phyloP scores from a whole-genome alignment of 1,284 basidiomycete species.

The Austroboletus novae-zelandiae region DNA sequence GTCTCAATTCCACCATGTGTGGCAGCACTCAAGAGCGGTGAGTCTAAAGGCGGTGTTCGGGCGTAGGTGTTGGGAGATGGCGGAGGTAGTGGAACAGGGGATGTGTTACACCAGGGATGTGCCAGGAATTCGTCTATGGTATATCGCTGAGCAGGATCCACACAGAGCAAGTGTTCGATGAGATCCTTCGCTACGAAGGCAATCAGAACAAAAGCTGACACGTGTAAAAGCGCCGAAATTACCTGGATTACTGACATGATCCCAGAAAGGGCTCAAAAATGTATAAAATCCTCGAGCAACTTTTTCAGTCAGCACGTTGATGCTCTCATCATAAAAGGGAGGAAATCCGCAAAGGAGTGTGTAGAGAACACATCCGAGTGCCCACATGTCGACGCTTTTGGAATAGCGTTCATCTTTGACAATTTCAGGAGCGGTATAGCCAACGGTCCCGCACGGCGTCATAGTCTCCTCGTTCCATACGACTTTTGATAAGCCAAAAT shows the following conservation, averaged over 20 bases:
- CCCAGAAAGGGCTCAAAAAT: slow-evolving; percentile 99
- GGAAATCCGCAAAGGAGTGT: slow-evolving; percentile 98
- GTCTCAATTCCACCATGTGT: slow-evolving; percentile 70
- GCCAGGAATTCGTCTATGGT: slow-evolving; percentile 98
- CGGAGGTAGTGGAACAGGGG: slow-evolving; percentile 57
- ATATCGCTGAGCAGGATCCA: slow-evolving; percentile 93
- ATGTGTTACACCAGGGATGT: slow-evolving; percentile 92
- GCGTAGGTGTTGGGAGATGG: slow-evolving; percentile 57
- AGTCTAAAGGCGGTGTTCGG: slow-evolving; percentile 72
- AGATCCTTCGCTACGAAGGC: slow-evolving; percentile 83
- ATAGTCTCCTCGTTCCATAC: slow-evolving; percentile 99
- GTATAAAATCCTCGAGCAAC: slow-evolving; percentile 98
- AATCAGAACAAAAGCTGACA: slow-evolving; percentile 10
- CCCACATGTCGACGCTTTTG: slow-evolving; percentile 99
- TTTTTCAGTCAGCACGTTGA: slow-evolving; percentile 97
- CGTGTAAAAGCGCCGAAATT: slow-evolving; percentile 20
- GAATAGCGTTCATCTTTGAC: slow-evolving; percentile 99
- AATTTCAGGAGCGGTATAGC: slow-evolving; percentile 99
- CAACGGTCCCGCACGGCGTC: slow-evolving; percentile 99
- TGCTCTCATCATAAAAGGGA: slow-evolving; percentile 99
- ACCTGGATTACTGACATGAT: slow-evolving; percentile 87
- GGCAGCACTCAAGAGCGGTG: slow-evolving; percentile 77
- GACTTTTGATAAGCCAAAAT: slow-evolving; percentile 97
- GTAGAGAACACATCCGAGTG: slow-evolving; percentile 96
- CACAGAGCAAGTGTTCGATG: slow-evolving; percentile 92